phyloP scores from a whole-genome alignment of 1,284 basidiomycete species.

The Tilletia setariae region DNA sequence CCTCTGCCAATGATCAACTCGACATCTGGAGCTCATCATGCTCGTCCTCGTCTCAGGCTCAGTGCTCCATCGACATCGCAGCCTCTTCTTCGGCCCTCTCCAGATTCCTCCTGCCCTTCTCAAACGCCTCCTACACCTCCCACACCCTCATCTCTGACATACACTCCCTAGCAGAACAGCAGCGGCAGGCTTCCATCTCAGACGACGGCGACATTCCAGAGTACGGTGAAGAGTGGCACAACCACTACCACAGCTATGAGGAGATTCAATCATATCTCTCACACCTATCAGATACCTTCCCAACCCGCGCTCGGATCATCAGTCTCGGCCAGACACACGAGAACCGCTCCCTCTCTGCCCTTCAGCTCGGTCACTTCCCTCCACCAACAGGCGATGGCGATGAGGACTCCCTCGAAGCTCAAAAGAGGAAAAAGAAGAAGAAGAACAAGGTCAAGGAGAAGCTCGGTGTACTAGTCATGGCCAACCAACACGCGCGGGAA shows the following conservation, averaged over 20 bases:
- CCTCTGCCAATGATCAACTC: not conserved
- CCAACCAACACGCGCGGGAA: constrained; percentile 13
- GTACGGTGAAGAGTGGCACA: not conserved
- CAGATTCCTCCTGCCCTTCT: not conserved
- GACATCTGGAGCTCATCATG: not conserved
- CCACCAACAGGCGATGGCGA: not conserved
- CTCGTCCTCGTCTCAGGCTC: not conserved
- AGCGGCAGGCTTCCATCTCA: not conserved
- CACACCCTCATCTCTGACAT: not conserved
- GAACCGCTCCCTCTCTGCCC: constrained; percentile 3
- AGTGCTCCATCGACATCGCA: constrained; percentile 7
- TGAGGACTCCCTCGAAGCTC: not conserved
- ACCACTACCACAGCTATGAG: constrained; percentile 11
- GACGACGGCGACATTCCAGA: not conserved
- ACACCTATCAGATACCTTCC: not conserved
- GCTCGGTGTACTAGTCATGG: constrained; percentile 10
- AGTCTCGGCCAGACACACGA: constrained; percentile 9
- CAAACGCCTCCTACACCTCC: not conserved
- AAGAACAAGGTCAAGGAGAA: not conserved
- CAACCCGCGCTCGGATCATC: not conserved
- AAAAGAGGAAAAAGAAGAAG: too few species aligned
- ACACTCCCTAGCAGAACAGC: not conserved
- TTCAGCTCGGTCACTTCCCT: constrained; percentile 12
- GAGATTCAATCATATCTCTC: constrained; percentile 2
- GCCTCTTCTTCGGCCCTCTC: not conserved